A percentile compares a stretch with the other conserved stretches of the same genome.
phyloP scores from a whole-genome alignment of 129 eudicot species.

The Deinandra increscens region DNA sequence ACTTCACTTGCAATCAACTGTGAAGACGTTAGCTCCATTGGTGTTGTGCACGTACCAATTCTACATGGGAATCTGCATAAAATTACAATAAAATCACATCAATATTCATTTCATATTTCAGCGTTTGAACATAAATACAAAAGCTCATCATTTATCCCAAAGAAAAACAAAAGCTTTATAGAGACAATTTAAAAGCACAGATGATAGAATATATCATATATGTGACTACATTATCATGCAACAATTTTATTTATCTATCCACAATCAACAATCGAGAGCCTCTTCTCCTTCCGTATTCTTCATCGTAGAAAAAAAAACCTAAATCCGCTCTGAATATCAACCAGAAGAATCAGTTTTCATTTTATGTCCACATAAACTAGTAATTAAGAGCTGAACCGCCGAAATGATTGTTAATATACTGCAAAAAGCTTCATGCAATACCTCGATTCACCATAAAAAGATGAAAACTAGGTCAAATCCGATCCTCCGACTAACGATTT shows the following conservation, averaged over 20 bases:
- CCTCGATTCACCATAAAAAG: neutral
- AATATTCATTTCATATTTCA: neutral
- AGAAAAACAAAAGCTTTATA: too few relatives aligned
- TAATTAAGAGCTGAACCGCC: neutral
- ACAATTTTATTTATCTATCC: neutral
- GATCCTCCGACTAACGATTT: neutral
- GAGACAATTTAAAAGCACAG: too few relatives aligned
- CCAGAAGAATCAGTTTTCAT: neutral
- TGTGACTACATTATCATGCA: neutral
- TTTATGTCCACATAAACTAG: constrained; percentile 12
- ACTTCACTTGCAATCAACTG: constrained; percentile 53
- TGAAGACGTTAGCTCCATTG: constrained; percentile 49
- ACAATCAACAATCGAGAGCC: neutral
- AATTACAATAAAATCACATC: neutral
- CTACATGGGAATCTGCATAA: constrained; percentile 66
- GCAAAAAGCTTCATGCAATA: neutral
- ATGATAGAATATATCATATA: too few relatives aligned
- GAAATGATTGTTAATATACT: neutral
- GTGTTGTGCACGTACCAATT: constrained; percentile 54
- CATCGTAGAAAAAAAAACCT: neutral
- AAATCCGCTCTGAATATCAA: neutral
- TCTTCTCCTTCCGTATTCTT: neutral
- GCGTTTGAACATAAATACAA: neutral
- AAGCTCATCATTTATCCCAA: neutral
- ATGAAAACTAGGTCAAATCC: constrained; percentile 3